A percentile compares a stretch with the other conserved stretches of the same genome.
These are phyloP conservation scores for Rusavskia elegans DNA, from an alignment of 495 filamentous ascomycete species.

Conservation along the genomic window DNA sequence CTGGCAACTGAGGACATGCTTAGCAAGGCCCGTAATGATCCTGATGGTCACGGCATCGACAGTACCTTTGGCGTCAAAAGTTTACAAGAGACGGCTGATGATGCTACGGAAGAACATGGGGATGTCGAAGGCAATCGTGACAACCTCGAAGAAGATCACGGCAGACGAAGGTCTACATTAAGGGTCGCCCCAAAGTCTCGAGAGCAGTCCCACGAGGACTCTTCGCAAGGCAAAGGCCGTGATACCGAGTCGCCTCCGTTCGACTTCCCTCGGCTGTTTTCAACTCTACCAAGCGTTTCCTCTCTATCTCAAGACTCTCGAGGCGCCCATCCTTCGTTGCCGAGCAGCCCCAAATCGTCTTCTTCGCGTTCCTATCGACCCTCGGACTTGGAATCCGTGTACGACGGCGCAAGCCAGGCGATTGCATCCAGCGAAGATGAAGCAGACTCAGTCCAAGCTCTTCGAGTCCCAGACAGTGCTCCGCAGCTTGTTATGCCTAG, in stretches of 20 bases:
- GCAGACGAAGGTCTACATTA: slow-evolving; percentile 22
- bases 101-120: slow-evolving; percentile 15
- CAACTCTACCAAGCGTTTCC: slow-evolving; percentile 19
- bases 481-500: slow-evolving; percentile 97
- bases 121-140: slow-evolving; percentile 2
- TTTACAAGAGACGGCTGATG: slow-evolving; percentile 37
- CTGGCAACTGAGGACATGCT: slow-evolving; percentile 15
- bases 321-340: slow-evolving; percentile 30
- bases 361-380: slow-evolving; percentile 32
- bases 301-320: slow-evolving; percentile 26
- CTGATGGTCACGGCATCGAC: slow-evolving; percentile 14
- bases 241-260: not conserved
- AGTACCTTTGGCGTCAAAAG: slow-evolving; percentile 50
- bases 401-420: slow-evolving; percentile 34
- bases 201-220: slow-evolving; percentile 13
- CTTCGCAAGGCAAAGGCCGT: not conserved
- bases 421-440: slow-evolving; percentile 29
- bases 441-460: slow-evolving; percentile 16
- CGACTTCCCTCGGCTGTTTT: slow-evolving; percentile 1
- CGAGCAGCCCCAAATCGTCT: slow-evolving; percentile 36
- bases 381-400: slow-evolving; percentile 34
- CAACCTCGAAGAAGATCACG: slow-evolving; percentile 13
- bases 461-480: slow-evolving; percentile 27
- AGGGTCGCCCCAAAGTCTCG: slow-evolving; percentile 15
- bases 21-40: slow-evolving; percentile 8